Evolutionary conservation across 805 yeast species (phyloP), one percentile per base, ranked within the genome.

Genomic region (Nakazawaea ernobii): DNA sequence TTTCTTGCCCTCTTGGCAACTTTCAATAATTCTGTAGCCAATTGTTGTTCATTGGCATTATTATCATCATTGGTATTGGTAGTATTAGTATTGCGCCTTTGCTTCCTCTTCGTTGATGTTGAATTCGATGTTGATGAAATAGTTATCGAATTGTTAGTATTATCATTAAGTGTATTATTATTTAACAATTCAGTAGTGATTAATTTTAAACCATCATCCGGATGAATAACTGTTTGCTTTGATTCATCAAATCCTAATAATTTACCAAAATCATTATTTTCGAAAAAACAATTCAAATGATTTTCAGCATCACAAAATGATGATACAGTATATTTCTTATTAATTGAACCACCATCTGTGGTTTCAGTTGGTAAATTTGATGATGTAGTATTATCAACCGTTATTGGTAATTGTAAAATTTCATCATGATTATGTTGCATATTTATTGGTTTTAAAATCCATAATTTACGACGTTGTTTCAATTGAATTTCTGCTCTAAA

Each of bases 401-500:
- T 39, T 6, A 43, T 26, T 1, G 50, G 50, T 35, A 48, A 39
- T 28, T 33, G 39, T 7, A 43, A 14, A 2, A 28, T 15, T 11
- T 43, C 39, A n/a, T 44, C 46, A 42, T 59, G 62, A 9, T 56
- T 52, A 46, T 59, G 63, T 1, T 28, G 35, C 38, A 45, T 33
- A 5, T 36, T 35, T 10, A 57, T 52, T 3, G 62, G 55, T 47
- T 59, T 59, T 44, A 59, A 39, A 15, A 59, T 39, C 63, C 63
- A 59, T 7, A 52, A 42, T n/a, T 50, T 43, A 44, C 55, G 59
- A 26, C 57, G 55, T 28, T 52, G 48, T 42, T 59, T 59, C 39
- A 45, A 53, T 40, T 59, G 63, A 20, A 59, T 52, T 28, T 59
- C 63, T 6, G 52, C 50, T 40, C 57, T 49, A 40, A 58, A 59